phyloP scores from a whole-genome alignment of 108 stramenopile genomes.

The Chaetoceros tenuissimus region DNA sequence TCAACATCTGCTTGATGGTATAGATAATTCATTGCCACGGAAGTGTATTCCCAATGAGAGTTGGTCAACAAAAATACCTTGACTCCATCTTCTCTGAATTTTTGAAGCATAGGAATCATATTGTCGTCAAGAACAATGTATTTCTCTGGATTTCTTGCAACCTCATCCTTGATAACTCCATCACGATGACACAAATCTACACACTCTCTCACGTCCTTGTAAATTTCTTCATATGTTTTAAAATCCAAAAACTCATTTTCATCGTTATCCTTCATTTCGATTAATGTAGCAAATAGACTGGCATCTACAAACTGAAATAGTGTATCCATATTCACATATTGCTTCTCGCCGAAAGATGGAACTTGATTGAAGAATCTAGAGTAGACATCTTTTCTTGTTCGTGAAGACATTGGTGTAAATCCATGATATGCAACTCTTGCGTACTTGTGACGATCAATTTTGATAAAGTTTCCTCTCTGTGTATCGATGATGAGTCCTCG shows the following conservation, averaged over 20 bases:
- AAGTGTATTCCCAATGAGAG: conserved; percentile 92
- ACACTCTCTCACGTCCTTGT: conserved; percentile 74
- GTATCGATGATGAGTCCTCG: conserved; percentile 93
- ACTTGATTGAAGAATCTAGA: conserved; percentile 73
- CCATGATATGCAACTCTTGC: conserved; percentile 91
- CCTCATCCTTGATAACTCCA: conserved; percentile 94
- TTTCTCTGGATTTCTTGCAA: conserved; percentile 67
- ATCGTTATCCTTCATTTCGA: conserved; percentile 80
- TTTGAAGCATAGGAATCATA: conserved; percentile 81
- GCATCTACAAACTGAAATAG: conserved; percentile 86
- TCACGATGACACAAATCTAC: conserved; percentile 95
- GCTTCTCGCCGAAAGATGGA: conserved; percentile 76
- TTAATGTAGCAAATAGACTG: conserved; percentile 75
- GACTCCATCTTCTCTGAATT: conserved; percentile 60
- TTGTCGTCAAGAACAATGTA: conserved; percentile 85
- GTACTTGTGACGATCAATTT: conserved; percentile 95
- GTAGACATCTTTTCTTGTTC: conserved; percentile 68
- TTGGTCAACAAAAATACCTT: conserved; percentile 94
- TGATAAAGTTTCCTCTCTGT: conserved; percentile 87
- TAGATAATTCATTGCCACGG: conserved; percentile 91
- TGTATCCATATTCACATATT: conserved; percentile 91
- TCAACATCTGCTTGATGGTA: conserved; percentile 41
- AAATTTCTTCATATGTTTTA: conserved; percentile 89
- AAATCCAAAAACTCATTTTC: conserved; percentile 68
- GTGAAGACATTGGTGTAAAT: conserved; percentile 54